These are phyloP conservation scores for Aphanomyces invadans DNA, from an alignment of 352 stramenopile species.

Conservation along the genomic window DNA sequence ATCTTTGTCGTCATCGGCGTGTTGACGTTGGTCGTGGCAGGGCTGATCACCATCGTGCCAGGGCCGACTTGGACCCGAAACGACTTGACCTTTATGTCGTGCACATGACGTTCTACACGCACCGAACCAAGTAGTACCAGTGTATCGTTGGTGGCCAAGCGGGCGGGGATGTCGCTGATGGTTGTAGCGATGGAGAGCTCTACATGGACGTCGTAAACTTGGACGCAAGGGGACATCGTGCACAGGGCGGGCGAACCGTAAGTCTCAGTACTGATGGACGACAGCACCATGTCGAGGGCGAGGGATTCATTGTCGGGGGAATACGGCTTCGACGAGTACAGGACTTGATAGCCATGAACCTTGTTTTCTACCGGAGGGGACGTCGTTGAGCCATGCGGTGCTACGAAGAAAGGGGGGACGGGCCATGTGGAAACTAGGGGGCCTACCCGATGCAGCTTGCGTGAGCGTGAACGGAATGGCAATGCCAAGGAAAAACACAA, in stretches of 20 bases:
- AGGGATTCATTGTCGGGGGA: background rate
- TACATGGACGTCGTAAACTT: too few relatives aligned
- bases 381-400: too few relatives aligned
- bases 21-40: background rate
- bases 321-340: background rate
- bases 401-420: too few relatives aligned
- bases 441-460: background rate
- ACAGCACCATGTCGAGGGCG: background rate
- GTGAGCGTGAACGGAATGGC: background rate
- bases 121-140: too few relatives aligned
- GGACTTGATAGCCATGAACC: background rate
- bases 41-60: background rate
- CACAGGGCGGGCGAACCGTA: slow-evolving; percentile 12
- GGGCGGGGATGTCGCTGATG: background rate
- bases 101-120: too few relatives aligned
- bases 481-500: slow-evolving; percentile 16
- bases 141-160: background rate
- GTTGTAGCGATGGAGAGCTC: slow-evolving; percentile 13
- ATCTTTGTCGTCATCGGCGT: background rate
- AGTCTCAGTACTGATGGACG: background rate
- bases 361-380: background rate
- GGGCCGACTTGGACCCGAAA: background rate
- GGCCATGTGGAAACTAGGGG: too few relatives aligned
- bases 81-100: background rate
- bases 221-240: too few relatives aligned